Percentiles rank a stretch among this genome's conserved stretches.
Evolutionary conservation across 2,329 filamentous ascomycete species (phyloP).

Genomic region (Juglanconis sp.): DNA sequence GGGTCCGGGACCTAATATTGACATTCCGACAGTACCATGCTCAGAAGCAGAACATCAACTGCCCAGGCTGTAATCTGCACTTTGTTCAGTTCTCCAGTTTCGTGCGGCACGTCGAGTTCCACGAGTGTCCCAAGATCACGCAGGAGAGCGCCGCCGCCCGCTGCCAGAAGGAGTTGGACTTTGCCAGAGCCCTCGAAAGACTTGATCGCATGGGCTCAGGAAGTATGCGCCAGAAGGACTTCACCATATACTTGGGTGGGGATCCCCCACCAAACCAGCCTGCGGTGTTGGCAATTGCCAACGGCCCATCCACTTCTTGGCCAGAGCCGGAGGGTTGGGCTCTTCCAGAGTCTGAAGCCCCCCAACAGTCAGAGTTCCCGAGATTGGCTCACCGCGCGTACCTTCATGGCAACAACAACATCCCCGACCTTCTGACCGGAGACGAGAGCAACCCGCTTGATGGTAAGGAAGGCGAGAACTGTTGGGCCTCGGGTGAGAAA

Average conservation of each 20-base stretch:
- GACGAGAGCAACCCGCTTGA: not conserved
- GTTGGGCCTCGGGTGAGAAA: constrained; percentile 25
- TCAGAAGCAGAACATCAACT: constrained; percentile 38
- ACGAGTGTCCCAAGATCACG: constrained; percentile 35
- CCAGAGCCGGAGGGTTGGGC: not conserved
- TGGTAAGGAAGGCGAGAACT: constrained; percentile 12
- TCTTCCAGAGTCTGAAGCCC: not conserved
- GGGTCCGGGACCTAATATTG: not conserved
- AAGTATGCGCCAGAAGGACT: constrained; percentile 1
- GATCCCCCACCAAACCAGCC: not conserved
- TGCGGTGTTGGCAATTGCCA: not conserved
- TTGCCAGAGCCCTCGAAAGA: constrained; percentile 29
- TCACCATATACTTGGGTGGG: constrained; percentile 2
- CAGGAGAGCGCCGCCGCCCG: constrained; percentile 5
- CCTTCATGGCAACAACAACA: constrained; percentile 17
- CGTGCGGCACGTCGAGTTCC: constrained; percentile 44
- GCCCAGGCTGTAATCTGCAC: constrained; percentile 41
- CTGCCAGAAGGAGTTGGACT: constrained; percentile 31
- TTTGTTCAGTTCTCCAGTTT: constrained; percentile 37
- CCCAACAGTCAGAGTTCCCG: not conserved
- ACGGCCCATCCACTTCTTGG: constrained; percentile 16
- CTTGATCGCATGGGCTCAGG: constrained; percentile 3
- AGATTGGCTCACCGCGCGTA: constrained; percentile 15
- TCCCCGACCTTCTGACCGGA: constrained; percentile 16
- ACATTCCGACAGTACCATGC: constrained; percentile 33